Evolutionary conservation across 139 green algal genomes (phyloP).

Genomic region (Micractinium conductrix): DNA sequence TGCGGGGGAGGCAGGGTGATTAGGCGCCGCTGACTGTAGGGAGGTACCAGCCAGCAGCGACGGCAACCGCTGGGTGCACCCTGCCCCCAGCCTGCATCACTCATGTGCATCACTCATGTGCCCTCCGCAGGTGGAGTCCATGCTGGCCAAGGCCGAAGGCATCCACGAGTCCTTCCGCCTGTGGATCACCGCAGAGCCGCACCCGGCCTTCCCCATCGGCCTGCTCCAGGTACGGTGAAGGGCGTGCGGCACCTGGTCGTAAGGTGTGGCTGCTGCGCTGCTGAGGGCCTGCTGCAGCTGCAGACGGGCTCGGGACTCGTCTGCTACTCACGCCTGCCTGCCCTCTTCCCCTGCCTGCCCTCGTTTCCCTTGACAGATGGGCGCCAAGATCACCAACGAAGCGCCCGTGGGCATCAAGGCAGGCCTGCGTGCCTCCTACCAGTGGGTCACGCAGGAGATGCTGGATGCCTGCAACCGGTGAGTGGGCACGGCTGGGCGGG

Average conservation of each 20-base stretch:
- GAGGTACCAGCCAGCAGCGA: neutral
- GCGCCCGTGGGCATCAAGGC: constrained; percentile 93
- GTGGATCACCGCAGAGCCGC: constrained; percentile 95
- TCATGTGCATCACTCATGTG: neutral
- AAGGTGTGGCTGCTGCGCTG: no score
- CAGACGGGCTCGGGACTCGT: neutral
- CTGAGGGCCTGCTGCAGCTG: neutral
- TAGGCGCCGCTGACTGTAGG: no score
- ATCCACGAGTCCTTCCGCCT: constrained; percentile 86
- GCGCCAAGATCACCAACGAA: constrained; percentile 87
- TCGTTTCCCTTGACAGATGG: constrained; percentile 52
- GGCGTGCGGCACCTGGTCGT: no score
- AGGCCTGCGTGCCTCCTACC: constrained; percentile 83
- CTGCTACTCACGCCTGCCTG: neutral
- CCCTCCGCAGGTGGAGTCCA: constrained; percentile 77
- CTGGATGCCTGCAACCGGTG: constrained; percentile 78
- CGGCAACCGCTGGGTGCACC: neutral
- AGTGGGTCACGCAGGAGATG: constrained; percentile 89
- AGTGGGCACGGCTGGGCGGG: constrained; percentile 28
- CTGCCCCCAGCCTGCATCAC: no score
- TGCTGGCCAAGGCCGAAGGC: constrained; percentile 68
- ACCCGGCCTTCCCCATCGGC: constrained; percentile 93
- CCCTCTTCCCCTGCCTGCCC: neutral
- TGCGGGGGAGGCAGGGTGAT: neutral
- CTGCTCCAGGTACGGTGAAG: constrained; percentile 84